Percentiles rank a stretch among this genome's conserved stretches.
phyloP scores from a whole-genome alignment of 164 flowering plant genomes.

The Vitis riparia region DNA sequence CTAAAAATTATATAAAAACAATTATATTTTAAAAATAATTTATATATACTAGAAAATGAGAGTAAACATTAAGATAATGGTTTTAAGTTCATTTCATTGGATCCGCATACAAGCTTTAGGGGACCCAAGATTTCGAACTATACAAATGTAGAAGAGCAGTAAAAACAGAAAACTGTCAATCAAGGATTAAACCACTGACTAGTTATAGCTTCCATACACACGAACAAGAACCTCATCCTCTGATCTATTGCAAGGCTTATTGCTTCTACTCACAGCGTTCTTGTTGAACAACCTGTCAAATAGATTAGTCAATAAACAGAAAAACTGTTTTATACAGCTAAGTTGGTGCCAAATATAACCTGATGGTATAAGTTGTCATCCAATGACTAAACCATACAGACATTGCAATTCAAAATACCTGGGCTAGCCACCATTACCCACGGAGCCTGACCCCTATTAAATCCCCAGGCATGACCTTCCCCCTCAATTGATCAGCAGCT shows the following conservation, averaged over 20 bases:
- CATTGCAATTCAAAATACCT: conserved; percentile 30
- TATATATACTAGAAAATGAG: too few relatives aligned
- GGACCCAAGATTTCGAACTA: conserved; percentile 4
- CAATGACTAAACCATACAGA: neutral
- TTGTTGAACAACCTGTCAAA: conserved; percentile 54
- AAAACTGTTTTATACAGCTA: neutral
- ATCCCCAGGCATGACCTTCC: conserved; percentile 36
- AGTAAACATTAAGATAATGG: too few relatives aligned
- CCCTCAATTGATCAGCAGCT: conserved; percentile 11
- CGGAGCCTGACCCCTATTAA: conserved; percentile 45
- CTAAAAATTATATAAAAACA: too few relatives aligned
- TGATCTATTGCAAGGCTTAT: conserved; percentile 31
- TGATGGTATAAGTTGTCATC: neutral
- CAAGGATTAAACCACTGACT: conserved; percentile 31
- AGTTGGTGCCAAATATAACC: neutral
- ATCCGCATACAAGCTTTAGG: conserved; percentile 51
- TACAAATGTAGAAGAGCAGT: neutral
- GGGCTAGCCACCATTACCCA: conserved; percentile 64
- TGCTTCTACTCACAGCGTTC: conserved; percentile 23
- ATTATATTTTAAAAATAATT: too few relatives aligned
- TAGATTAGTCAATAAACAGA: neutral
- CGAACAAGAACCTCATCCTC: conserved; percentile 54
- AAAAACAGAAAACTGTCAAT: conserved; percentile 5
- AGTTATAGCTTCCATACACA: conserved; percentile 62
- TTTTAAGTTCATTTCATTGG: conserved; percentile 23